These are phyloP conservation scores for Ananas comosus DNA, from an alignment of 176 grass and related monocot genomes.

Conservation along the genomic window DNA sequence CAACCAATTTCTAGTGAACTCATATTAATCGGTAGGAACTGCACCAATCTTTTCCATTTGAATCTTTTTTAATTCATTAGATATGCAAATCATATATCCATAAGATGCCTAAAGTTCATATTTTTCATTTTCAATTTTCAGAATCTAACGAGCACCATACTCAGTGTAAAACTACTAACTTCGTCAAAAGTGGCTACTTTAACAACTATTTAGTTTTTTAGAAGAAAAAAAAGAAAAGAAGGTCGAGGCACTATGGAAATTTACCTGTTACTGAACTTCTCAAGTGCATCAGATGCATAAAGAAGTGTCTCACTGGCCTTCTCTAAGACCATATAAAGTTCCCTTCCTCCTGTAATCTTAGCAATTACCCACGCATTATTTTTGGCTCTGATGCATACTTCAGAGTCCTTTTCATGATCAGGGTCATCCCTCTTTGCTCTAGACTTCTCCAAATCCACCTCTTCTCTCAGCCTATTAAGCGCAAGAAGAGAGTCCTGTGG, in stretches of 20 bases:
- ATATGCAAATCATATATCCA: too few species aligned
- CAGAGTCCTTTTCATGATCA: conserved; percentile 61
- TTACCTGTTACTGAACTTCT: conserved; percentile 98
- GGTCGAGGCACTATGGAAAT: too few species aligned
- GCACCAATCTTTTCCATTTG: too few species aligned
- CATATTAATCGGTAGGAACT: too few species aligned
- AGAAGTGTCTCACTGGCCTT: conserved; percentile 92
- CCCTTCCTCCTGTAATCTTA: conserved; percentile 66
- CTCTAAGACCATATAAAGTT: conserved; percentile 86
- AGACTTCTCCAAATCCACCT: conserved; percentile 72
- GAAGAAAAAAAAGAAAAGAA: neutral
- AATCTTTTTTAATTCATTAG: too few species aligned
- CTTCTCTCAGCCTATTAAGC: conserved; percentile 77
- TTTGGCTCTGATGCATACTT: conserved; percentile 69
- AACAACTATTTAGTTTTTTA: neutral
- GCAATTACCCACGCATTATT: conserved; percentile 91
- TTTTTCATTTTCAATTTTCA: too few species aligned
- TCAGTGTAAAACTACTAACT: neutral
- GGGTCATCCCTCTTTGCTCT: conserved; percentile 51
- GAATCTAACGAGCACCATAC: too few species aligned
- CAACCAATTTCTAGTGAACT: too few species aligned
- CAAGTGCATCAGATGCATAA: conserved; percentile 74
- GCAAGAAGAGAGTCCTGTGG: conserved; percentile 67
- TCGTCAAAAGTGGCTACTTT: neutral
- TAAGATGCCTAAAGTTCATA: too few species aligned